These are phyloP conservation scores for Mycena galopus DNA, from an alignment of 768 basidiomycete species.

Conservation along the genomic window DNA sequence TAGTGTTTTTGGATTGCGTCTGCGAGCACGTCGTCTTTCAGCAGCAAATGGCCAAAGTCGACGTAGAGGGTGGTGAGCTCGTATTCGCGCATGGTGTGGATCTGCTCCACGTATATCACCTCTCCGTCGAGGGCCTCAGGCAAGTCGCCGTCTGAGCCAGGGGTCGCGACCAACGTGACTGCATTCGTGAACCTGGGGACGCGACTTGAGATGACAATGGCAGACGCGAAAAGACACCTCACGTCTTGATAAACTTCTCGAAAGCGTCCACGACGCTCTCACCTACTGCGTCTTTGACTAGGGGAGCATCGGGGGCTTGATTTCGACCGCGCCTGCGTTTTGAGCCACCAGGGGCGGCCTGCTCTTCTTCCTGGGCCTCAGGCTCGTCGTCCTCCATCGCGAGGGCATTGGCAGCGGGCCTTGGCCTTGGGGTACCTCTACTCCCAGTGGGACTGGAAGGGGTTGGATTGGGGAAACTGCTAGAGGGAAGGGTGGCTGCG, in stretches of 20 bases:
- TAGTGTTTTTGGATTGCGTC: slow-evolving; percentile 95
- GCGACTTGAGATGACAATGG: slow-evolving; percentile 26
- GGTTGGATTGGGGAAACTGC: slow-evolving; percentile 59
- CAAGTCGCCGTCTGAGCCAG: slow-evolving; percentile 77
- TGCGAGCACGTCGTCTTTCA: slow-evolving; percentile 93
- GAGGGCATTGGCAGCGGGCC: slow-evolving; percentile 65
- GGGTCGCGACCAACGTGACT: slow-evolving; percentile 83
- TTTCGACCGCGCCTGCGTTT: slow-evolving; percentile 63
- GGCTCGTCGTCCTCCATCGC: slow-evolving; percentile 69
- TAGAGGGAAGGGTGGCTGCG: slow-evolving; percentile 52
- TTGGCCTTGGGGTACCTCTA: slow-evolving; percentile 56
- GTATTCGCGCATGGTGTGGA: slow-evolving; percentile 95
- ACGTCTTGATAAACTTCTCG: slow-evolving; percentile 93
- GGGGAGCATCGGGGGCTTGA: slow-evolving; percentile 77
- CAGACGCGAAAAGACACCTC: slow-evolving; percentile 45
- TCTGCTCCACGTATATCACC: slow-evolving; percentile 90
- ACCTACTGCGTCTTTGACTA: slow-evolving; percentile 94
- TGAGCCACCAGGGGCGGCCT: slow-evolving; percentile 53
- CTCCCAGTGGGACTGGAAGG: slow-evolving; percentile 44
- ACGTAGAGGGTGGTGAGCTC: slow-evolving; percentile 96
- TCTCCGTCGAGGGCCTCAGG: slow-evolving; percentile 71
- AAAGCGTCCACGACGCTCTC: slow-evolving; percentile 96
- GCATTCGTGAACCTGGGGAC: slow-evolving; percentile 85
- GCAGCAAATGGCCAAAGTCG: slow-evolving; percentile 92
- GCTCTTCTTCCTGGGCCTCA: slow-evolving; percentile 52